These are phyloP conservation scores for Ceratocystis destructans DNA, from an alignment of 2,329 filamentous ascomycete species.

Conservation along the genomic window DNA sequence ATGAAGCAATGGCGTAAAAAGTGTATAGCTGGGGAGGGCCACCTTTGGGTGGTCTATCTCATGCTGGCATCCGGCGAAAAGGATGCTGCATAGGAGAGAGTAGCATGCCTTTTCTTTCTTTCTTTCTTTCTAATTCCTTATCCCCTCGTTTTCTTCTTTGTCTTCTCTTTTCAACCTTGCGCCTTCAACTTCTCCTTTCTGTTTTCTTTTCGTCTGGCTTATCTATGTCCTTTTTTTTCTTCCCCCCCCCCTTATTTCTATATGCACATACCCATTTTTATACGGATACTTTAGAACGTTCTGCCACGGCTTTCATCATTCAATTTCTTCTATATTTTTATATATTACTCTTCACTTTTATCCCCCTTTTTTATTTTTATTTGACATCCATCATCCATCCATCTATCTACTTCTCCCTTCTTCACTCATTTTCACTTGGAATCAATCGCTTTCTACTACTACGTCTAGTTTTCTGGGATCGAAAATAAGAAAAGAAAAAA, in stretches of 20 bases:
- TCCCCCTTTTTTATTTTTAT: constrained; percentile 2
- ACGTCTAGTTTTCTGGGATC: not conserved
- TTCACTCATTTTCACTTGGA: constrained; percentile 15
- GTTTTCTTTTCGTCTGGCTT: not conserved
- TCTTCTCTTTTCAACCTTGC: not conserved
- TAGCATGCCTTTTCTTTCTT: too few species aligned
- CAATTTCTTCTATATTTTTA: not conserved
- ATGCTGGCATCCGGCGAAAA: not conserved
- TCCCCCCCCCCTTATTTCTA: not conserved
- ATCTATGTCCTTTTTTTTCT: not conserved
- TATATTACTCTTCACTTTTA: not conserved
- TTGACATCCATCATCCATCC: constrained; percentile 18
- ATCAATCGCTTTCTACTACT: constrained; percentile 14
- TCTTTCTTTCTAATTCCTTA: too few species aligned
- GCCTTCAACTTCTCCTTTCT: constrained; percentile 14
- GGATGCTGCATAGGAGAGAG: too few species aligned
- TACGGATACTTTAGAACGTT: not conserved
- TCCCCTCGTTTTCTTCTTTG: too few species aligned
- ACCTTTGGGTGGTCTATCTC: not conserved
- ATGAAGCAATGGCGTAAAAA: not conserved
- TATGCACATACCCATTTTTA: not conserved
- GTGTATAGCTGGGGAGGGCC: not conserved
- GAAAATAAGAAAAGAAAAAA: not conserved
- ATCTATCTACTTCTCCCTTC: constrained; percentile 11
- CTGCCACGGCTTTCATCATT: constrained; percentile 6